Conservation (phyloP, 257 asterid genomes). For the Craterostigma plantagineum region DNA sequence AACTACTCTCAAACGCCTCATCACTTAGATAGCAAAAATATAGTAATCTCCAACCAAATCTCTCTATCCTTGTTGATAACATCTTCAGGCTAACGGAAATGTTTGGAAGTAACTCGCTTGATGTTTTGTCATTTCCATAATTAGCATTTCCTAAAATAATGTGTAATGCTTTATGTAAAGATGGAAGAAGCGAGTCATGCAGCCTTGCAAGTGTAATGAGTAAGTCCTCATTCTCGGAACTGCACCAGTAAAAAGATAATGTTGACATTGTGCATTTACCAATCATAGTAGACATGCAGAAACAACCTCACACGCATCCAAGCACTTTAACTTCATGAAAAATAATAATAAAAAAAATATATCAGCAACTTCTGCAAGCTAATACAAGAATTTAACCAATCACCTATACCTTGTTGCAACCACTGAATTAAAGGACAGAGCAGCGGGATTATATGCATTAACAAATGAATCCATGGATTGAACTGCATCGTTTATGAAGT, state of each 20-base stretch:
- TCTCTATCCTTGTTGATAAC: conserved; percentile 46
- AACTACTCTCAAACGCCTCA: conserved; percentile 44
- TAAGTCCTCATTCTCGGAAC: conserved; percentile 68
- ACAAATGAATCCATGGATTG: conserved; percentile 76
- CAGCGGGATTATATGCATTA: conserved; percentile 59
- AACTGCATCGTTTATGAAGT: conserved; percentile 84
- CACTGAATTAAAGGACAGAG: conserved; percentile 55
- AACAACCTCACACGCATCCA: background rate
- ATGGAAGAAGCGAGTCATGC: conserved; percentile 73
- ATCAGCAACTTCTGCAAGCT: background rate
- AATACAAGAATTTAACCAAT: background rate
- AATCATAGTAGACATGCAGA: background rate
- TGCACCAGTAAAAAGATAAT: conserved; percentile 22
- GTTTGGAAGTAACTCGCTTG: conserved; percentile 36
- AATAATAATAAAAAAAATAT: background rate
- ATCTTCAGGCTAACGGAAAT: conserved; percentile 43
- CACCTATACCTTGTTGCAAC: conserved; percentile 52
- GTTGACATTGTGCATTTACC: background rate
- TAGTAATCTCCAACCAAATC: conserved; percentile 63
- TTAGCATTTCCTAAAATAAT: conserved; percentile 22
- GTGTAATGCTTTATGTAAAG: conserved; percentile 47
- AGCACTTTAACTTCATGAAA: conserved; percentile 1
- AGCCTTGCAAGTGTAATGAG: conserved; percentile 52
- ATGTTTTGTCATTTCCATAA: conserved; percentile 19
- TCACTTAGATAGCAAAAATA: conserved; percentile 65